Percentiles rank a stretch among this genome's conserved stretches.
phyloP scores from a whole-genome alignment of 108 stramenopile genomes.

The Parietichytrium sp. region DNA sequence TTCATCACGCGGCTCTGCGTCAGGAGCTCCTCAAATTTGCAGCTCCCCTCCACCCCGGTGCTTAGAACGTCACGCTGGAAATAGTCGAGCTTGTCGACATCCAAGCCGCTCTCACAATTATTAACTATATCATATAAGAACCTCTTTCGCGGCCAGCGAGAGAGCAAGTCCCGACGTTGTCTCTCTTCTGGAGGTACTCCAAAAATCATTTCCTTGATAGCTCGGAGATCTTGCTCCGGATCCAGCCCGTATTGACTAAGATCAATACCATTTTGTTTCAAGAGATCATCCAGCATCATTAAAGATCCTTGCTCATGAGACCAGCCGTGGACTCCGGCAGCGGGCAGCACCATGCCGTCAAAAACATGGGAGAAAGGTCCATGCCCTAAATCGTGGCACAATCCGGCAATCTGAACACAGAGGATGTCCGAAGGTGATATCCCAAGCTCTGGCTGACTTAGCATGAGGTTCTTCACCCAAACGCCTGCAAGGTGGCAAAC shows the following conservation, averaged over 20 bases:
- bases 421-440: constrained; percentile 50
- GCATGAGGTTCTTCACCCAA: constrained; percentile 32
- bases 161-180: constrained; percentile 31
- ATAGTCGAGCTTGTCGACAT: constrained; percentile 65
- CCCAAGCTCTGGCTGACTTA: constrained; percentile 40
- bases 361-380: constrained; percentile 59
- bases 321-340: neutral
- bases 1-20: neutral
- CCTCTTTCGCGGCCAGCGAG: neutral
- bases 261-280: constrained; percentile 45
- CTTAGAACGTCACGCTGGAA: constrained; percentile 49
- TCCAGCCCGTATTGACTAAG: neutral
- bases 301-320: neutral
- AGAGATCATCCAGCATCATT: constrained; percentile 51
- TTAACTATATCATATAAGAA: constrained; percentile 65
- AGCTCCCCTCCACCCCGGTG: constrained; percentile 21
- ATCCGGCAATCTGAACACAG: constrained; percentile 56
- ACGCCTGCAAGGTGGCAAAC: constrained; percentile 54
- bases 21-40: neutral
- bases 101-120: constrained; percentile 50
- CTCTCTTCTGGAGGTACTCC: neutral
- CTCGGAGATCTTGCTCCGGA: constrained; percentile 35
- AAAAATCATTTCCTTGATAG: constrained; percentile 47
- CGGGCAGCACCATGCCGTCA: constrained; percentile 50
- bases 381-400: constrained; percentile 59